Conservation (phyloP, 768 basidiomycete species). For the Leccinum uliginosum region DNA sequence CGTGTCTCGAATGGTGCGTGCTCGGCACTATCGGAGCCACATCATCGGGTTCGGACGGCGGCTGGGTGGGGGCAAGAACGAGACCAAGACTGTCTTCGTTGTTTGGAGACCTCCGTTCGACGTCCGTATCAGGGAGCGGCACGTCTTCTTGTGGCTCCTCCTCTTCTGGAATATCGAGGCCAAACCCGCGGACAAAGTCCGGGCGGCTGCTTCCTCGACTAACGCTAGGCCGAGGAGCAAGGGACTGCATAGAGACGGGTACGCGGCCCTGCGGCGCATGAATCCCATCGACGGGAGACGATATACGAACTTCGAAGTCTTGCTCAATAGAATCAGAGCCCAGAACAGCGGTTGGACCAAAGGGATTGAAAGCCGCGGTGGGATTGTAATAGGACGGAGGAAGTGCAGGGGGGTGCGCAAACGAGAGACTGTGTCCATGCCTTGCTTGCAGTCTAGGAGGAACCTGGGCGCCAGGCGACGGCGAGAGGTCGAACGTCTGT, state of each 20-base stretch:
- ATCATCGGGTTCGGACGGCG: conserved; percentile 35
- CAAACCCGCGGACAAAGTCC: conserved; percentile 78
- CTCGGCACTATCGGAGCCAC: conserved; percentile 47
- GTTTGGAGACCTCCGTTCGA: conserved; percentile 37
- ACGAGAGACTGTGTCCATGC: conserved; percentile 73
- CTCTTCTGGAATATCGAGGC: conserved; percentile 74
- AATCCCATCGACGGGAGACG: conserved; percentile 31
- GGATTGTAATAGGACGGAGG: conserved; percentile 34
- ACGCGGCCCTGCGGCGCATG: conserved; percentile 56
- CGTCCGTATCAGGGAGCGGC: conserved; percentile 24
- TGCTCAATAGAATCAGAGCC: conserved; percentile 45
- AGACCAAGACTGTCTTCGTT: conserved; percentile 27
- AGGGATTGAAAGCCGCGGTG: conserved; percentile 54
- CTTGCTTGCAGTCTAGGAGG: conserved; percentile 44
- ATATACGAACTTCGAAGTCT: conserved; percentile 20
- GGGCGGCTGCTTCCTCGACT: conserved; percentile 51
- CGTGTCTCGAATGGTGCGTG: conserved; percentile 62
- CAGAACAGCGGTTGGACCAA: conserved; percentile 53
- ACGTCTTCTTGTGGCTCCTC: conserved; percentile 57
- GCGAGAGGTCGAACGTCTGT: conserved; percentile 46
- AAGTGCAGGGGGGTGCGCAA: conserved; percentile 48
- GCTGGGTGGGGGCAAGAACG: conserved; percentile 20
- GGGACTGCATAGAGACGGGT: conserved; percentile 41
- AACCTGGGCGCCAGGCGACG: conserved; percentile 45
- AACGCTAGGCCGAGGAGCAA: conserved; percentile 38